phyloP scores from a whole-genome alignment of 139 green algal species.

The Chlamydomonas eustigma region DNA sequence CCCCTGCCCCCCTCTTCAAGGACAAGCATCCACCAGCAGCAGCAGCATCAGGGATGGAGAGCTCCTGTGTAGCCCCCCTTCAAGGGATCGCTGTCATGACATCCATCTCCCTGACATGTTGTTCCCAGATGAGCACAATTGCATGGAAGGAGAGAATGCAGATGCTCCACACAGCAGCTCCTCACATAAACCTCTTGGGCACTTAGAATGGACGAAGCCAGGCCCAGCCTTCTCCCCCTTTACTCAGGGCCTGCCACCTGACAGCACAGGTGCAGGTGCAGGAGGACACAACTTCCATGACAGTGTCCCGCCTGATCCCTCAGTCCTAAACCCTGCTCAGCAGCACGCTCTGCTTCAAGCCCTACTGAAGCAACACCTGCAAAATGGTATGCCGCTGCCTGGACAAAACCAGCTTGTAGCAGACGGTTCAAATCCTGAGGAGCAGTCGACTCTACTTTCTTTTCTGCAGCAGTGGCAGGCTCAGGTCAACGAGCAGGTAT shows the following conservation, averaged over 20 bases:
- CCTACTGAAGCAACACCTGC: neutral
- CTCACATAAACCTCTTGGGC: neutral
- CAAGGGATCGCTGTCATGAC: too few relatives aligned
- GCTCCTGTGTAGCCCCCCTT: too few relatives aligned
- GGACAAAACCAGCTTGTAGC: neutral
- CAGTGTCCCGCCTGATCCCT: neutral
- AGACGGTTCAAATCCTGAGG: too few relatives aligned
- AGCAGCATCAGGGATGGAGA: too few relatives aligned
- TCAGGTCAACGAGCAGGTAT: neutral
- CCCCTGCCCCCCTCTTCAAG: too few relatives aligned
- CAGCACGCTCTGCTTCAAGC: neutral
- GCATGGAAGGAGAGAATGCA: neutral
- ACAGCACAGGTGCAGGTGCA: neutral
- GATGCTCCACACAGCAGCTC: neutral
- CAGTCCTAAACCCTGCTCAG: neutral
- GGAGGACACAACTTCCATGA: neutral
- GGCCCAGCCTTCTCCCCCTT: too few relatives aligned
- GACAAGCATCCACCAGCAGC: too few relatives aligned
- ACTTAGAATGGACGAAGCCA: too few relatives aligned
- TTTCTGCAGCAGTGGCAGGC: neutral
- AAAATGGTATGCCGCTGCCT: neutral
- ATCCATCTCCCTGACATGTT: too few relatives aligned
- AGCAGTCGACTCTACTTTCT: neutral
- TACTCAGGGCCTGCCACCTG: too few relatives aligned
- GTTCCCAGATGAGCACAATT: too few relatives aligned